A percentile compares a stretch with the other conserved stretches of the same genome.
These are phyloP conservation scores for Phanerodontia chrysosporium DNA, from an alignment of 768 basidiomycete species.

Conservation along the genomic window DNA sequence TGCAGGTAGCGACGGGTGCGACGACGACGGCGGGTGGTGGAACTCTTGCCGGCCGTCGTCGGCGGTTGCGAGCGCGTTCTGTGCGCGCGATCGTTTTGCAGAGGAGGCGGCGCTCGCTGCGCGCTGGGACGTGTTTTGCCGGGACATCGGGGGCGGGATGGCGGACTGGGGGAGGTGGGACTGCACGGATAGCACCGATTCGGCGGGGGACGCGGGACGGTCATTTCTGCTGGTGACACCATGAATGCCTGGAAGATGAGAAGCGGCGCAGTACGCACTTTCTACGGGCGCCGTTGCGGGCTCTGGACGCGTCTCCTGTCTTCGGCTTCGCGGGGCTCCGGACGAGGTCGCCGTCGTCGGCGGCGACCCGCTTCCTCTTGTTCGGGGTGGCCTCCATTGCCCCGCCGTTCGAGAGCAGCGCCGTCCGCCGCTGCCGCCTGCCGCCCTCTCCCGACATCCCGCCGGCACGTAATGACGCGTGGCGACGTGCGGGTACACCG, in stretches of 20 bases:
- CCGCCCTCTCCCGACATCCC: slow-evolving; percentile 55
- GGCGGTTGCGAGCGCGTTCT: slow-evolving; percentile 31
- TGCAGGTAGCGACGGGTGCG: slow-evolving; percentile 56
- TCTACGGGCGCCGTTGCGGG: slow-evolving; percentile 49
- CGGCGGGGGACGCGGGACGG: slow-evolving; percentile 65
- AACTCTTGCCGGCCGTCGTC: slow-evolving; percentile 32
- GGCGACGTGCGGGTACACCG: slow-evolving; percentile 74
- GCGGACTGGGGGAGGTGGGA: slow-evolving; percentile 49
- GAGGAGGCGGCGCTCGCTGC: slow-evolving; percentile 19
- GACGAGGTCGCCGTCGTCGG: slow-evolving; percentile 55
- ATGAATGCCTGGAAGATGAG: not conserved
- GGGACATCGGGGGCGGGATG: slow-evolving; percentile 38
- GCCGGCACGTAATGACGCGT: slow-evolving; percentile 63
- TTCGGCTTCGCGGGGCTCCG: slow-evolving; percentile 67
- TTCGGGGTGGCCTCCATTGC: slow-evolving; percentile 57
- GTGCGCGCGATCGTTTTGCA: slow-evolving; percentile 19
- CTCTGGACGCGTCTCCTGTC: slow-evolving; percentile 35
- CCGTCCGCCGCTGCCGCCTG: slow-evolving; percentile 50
- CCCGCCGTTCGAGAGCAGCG: slow-evolving; percentile 42
- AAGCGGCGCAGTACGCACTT: slow-evolving; percentile 42
- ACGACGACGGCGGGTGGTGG: slow-evolving; percentile 43
- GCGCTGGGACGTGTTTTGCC: slow-evolving; percentile 22
- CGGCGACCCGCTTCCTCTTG: slow-evolving; percentile 53
- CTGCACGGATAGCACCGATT: slow-evolving; percentile 69
- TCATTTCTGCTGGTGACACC: slow-evolving; percentile 41